phyloP scores from a whole-genome alignment of 768 basidiomycete genomes.

The Suillus variegatus region DNA sequence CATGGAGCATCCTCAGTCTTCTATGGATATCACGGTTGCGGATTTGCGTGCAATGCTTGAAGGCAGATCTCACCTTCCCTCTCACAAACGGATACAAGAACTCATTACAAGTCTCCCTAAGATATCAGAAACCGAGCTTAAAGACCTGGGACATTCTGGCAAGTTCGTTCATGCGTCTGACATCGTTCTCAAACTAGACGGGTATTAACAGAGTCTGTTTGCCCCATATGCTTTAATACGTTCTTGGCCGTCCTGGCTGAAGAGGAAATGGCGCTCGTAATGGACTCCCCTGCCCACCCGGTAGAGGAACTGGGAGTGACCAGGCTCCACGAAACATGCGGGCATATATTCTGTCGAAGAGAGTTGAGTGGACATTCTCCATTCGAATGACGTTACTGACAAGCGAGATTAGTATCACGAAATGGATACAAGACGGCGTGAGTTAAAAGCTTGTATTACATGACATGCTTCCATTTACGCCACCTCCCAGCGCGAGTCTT shows the following conservation, averaged over 20 bases:
- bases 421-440: constrained; percentile 64
- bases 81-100: constrained; percentile 34
- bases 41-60: background rate
- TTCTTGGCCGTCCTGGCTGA: constrained; percentile 71
- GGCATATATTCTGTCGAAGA: constrained; percentile 79
- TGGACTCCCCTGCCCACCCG: constrained; percentile 79
- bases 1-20: background rate
- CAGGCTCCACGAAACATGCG: constrained; percentile 51
- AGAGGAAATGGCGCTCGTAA: constrained; percentile 69
- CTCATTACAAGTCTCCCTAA: constrained; percentile 49
- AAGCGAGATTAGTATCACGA: constrained; percentile 51
- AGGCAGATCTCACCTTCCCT: constrained; percentile 13
- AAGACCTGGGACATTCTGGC: constrained; percentile 50
- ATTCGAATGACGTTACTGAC: constrained; percentile 18
- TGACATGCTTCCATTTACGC: background rate
- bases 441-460: constrained; percentile 21
- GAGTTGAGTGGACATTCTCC: constrained; percentile 52
- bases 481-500: constrained; percentile 53
- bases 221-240: constrained; percentile 75
- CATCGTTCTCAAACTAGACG: constrained; percentile 7
- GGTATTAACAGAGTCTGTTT: constrained; percentile 55
- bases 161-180: constrained; percentile 3
- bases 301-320: constrained; percentile 73
- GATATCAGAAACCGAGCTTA: constrained; percentile 51
- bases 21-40: no score